These are phyloP conservation scores for Pistacia atlantica DNA, from an alignment of 345 rosid species.

Conservation along the genomic window DNA sequence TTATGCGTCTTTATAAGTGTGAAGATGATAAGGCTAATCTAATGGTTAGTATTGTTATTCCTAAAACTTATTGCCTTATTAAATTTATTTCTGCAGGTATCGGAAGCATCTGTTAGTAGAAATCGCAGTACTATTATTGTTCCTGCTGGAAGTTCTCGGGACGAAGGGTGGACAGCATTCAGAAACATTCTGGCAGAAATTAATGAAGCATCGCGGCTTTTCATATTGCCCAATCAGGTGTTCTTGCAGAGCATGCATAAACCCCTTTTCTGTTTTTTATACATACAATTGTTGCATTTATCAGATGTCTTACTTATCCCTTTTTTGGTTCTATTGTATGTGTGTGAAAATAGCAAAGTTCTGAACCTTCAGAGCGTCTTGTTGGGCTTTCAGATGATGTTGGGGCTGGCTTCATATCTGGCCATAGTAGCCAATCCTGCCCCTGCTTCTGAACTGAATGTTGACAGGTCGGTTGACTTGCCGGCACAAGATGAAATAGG, in stretches of 20 bases:
- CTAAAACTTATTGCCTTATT: neutral
- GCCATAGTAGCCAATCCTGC: conserved; percentile 77
- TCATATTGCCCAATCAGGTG: conserved; percentile 77
- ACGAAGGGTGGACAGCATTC: conserved; percentile 98
- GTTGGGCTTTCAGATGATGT: conserved; percentile 98
- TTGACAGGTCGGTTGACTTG: conserved; percentile 68
- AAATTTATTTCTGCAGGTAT: conserved; percentile 51
- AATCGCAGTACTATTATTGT: conserved; percentile 95
- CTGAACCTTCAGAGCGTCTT: conserved; percentile 69
- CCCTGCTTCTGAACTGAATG: conserved; percentile 67
- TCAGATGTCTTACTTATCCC: conserved; percentile 17
- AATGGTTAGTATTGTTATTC: neutral
- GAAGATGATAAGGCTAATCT: neutral
- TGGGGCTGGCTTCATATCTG: conserved; percentile 98
- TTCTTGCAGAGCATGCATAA: conserved; percentile 19
- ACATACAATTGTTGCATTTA: conserved; percentile 9
- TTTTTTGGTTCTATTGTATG: conserved; percentile 10
- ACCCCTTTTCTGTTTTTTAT: conserved; percentile 6
- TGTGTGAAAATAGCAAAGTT: conserved; percentile 54
- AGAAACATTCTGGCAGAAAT: conserved; percentile 92
- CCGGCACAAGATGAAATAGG: conserved; percentile 74
- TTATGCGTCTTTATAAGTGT: neutral
- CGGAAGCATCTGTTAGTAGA: conserved; percentile 96
- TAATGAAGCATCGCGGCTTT: conserved; percentile 79
- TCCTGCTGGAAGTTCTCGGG: conserved; percentile 83